phyloP scores from a whole-genome alignment of 1,284 basidiomycete genomes.

The Marasmius fiardii region DNA sequence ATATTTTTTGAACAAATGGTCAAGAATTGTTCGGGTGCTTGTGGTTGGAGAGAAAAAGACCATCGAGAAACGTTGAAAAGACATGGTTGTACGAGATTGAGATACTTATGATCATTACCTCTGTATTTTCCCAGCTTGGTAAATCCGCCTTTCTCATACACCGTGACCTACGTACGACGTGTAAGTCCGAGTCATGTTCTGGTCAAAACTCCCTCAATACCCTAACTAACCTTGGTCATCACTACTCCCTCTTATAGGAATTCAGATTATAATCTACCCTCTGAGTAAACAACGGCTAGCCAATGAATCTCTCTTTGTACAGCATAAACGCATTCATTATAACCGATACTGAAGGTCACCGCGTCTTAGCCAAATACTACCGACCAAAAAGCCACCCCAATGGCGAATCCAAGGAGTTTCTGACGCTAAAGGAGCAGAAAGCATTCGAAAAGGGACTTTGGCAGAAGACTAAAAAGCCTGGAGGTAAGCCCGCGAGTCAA shows the following conservation, averaged over 20 bases:
- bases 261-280: no score
- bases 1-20: slow-evolving; percentile 40
- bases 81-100: slow-evolving; percentile 2
- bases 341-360: slow-evolving; percentile 91
- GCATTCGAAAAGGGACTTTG: slow-evolving; percentile 94
- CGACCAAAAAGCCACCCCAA: slow-evolving; percentile 68
- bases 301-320: slow-evolving; percentile 83
- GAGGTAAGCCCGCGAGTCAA: slow-evolving; percentile 59
- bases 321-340: slow-evolving; percentile 86
- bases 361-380: slow-evolving; percentile 96
- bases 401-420: slow-evolving; percentile 60
- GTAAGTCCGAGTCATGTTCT: background rate
- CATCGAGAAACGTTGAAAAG: slow-evolving; percentile 31
- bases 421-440: slow-evolving; percentile 88
- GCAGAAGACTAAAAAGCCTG: slow-evolving; percentile 92
- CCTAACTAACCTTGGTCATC: no score
- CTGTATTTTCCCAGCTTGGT: background rate
- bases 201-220: background rate
- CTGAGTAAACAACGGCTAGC: no score
- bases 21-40: slow-evolving; percentile 36
- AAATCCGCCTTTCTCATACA: background rate
- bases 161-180: background rate
- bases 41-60: slow-evolving; percentile 44
- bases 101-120: background rate
- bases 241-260: no score